Percentiles rank a stretch among this genome's conserved stretches.
phyloP scores from a whole-genome alignment of 1,284 basidiomycete genomes.

The Pterula multifida region DNA sequence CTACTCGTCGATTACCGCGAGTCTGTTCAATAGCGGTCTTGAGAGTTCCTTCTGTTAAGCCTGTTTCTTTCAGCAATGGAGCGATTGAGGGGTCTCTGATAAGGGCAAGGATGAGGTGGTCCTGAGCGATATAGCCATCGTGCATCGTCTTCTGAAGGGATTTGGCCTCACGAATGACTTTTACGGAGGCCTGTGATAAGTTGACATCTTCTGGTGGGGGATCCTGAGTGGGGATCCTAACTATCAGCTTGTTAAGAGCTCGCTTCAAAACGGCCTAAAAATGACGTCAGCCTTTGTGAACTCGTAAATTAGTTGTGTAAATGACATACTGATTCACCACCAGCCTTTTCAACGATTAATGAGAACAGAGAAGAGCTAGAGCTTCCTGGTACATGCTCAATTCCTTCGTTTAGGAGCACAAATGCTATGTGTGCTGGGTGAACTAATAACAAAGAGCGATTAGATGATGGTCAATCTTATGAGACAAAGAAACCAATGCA shows the following conservation, averaged over 20 bases:
- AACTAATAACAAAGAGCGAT: constrained; percentile 26
- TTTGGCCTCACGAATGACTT: constrained; percentile 74
- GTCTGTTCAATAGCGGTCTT: constrained; percentile 75
- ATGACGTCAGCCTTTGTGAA: not conserved
- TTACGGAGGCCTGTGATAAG: constrained; percentile 47
- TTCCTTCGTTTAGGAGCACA: constrained; percentile 59
- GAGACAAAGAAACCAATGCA: constrained; percentile 15
- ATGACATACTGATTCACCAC: constrained; percentile 57
- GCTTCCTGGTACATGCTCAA: too few species aligned
- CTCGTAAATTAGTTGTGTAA: constrained; percentile 29
- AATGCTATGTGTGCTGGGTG: constrained; percentile 71
- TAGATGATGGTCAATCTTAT: not conserved
- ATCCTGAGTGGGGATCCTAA: constrained; percentile 72
- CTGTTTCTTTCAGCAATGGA: constrained; percentile 61
- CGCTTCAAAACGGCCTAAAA: constrained; percentile 45
- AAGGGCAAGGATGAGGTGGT: constrained; percentile 71
- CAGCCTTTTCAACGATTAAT: constrained; percentile 67
- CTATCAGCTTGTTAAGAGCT: constrained; percentile 54
- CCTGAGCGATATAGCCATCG: constrained; percentile 90
- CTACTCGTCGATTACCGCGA: constrained; percentile 73
- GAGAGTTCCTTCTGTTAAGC: constrained; percentile 60
- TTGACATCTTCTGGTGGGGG: constrained; percentile 76
- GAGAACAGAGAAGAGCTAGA: constrained; percentile 58
- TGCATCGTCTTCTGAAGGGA: constrained; percentile 79
- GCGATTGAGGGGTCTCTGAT: constrained; percentile 55